Conservation (phyloP, 345 rosid species). For the Boechera divaricarpa region DNA sequence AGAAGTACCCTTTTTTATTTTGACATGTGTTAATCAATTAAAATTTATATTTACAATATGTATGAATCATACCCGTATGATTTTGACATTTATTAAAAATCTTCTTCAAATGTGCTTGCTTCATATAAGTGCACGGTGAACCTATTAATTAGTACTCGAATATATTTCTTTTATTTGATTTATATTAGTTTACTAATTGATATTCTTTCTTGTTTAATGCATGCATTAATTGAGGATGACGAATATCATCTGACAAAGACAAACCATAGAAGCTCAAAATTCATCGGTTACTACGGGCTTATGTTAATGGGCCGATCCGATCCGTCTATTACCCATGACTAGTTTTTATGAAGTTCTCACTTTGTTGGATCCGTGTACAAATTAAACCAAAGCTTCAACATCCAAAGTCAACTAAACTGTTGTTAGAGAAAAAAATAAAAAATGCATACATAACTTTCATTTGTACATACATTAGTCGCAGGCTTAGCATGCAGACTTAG, state of each 20-base stretch:
- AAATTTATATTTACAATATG: neutral
- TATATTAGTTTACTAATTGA: neutral
- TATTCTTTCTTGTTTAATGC: neutral
- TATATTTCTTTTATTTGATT: too few relatives aligned
- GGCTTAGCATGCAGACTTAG: constrained; percentile 29
- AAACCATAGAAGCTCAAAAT: neutral
- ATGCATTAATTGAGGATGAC: neutral
- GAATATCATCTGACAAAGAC: neutral
- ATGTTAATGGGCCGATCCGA: neutral
- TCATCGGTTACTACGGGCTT: neutral
- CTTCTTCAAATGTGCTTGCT: too few relatives aligned
- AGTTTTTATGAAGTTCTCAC: neutral
- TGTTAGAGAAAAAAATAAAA: neutral
- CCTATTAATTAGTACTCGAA: too few relatives aligned
- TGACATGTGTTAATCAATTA: neutral
- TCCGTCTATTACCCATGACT: neutral
- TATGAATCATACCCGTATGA: too few relatives aligned
- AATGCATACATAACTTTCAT: neutral
- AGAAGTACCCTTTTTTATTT: neutral
- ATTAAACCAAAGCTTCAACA: neutral
- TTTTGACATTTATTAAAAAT: too few relatives aligned
- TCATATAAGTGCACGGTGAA: too few relatives aligned
- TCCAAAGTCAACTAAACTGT: constrained; percentile 20
- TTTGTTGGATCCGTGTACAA: neutral
- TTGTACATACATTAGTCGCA: neutral